A percentile compares a stretch with the other conserved stretches of the same genome.
Evolutionary conservation across 345 rosid genomes (phyloP).

Genomic region (Bruguiera gymnorhiza): DNA sequence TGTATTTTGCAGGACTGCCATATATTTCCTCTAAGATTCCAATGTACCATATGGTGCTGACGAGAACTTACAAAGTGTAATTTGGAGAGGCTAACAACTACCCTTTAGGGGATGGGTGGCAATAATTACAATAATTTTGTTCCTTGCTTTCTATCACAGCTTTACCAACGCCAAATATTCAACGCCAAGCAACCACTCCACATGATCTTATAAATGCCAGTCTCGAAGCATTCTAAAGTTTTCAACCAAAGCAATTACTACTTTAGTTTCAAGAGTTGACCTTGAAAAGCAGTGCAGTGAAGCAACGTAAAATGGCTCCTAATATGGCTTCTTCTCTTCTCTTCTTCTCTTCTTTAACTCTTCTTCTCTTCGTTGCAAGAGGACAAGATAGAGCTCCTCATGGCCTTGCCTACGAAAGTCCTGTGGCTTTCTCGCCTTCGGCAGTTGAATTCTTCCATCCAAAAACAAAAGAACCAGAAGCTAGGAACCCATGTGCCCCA

Average conservation of each 20-base stretch:
- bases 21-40: no score
- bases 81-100: no score
- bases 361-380: conserved; percentile 32
- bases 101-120: not conserved
- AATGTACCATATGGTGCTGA: no score
- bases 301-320: conserved; percentile 29
- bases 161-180: conserved; percentile 32
- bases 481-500: conserved; percentile 25
- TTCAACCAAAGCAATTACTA: conserved; percentile 16
- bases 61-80: no score
- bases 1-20: no score
- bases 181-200: conserved; percentile 48
- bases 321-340: conserved; percentile 23
- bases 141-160: conserved; percentile 31
- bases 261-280: not conserved
- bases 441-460: conserved; percentile 86
- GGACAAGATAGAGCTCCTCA: conserved; percentile 90
- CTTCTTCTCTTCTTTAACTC: conserved; percentile 30
- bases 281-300: not conserved
- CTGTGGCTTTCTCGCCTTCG: conserved; percentile 72
- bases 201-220: conserved; percentile 48
- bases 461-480: conserved; percentile 31
- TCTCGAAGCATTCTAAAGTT: conserved; percentile 24
- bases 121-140: conserved; percentile 49
- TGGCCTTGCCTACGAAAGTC: conserved; percentile 63